Conservation (phyloP, 108 stramenopile species). For the Cyclotella baltica region DNA sequence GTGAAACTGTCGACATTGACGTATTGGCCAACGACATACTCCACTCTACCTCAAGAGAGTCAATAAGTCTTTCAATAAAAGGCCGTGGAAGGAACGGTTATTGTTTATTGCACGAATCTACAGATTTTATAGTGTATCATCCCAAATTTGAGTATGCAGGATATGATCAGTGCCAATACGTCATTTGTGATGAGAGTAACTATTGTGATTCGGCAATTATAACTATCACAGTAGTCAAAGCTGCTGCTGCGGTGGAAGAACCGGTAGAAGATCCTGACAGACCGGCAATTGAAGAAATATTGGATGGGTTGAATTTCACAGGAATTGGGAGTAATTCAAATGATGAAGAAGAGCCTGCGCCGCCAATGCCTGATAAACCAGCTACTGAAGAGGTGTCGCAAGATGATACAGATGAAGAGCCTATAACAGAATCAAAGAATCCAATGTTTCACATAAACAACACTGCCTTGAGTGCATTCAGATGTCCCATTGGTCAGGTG, state of each 20-base stretch:
- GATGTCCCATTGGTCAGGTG: conserved; percentile 7
- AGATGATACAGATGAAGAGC: neutral
- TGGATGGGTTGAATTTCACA: neutral
- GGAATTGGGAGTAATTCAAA: neutral
- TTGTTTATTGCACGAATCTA: neutral
- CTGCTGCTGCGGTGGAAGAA: neutral
- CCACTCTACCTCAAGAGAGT: neutral
- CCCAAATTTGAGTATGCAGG: conserved; percentile 8
- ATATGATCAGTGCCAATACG: conserved; percentile 17
- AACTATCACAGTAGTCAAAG: conserved; percentile 9
- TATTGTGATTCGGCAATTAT: neutral
- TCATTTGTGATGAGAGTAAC: neutral
- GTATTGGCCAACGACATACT: conserved; percentile 14
- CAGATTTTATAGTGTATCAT: conserved; percentile 6
- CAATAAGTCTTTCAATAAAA: neutral
- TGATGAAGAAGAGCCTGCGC: neutral
- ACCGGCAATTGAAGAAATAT: conserved; percentile 7
- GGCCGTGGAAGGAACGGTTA: neutral
- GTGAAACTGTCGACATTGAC: conserved; percentile 17
- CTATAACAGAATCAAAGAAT: neutral
- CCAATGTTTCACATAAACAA: neutral
- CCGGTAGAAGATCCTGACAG: neutral
- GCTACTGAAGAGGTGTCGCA: no score
- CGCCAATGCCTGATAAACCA: neutral
- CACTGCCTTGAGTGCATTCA: conserved; percentile 11